These are phyloP conservation scores for Fusarium miscanthi DNA, from an alignment of 2,329 filamentous ascomycete species.

Conservation along the genomic window DNA sequence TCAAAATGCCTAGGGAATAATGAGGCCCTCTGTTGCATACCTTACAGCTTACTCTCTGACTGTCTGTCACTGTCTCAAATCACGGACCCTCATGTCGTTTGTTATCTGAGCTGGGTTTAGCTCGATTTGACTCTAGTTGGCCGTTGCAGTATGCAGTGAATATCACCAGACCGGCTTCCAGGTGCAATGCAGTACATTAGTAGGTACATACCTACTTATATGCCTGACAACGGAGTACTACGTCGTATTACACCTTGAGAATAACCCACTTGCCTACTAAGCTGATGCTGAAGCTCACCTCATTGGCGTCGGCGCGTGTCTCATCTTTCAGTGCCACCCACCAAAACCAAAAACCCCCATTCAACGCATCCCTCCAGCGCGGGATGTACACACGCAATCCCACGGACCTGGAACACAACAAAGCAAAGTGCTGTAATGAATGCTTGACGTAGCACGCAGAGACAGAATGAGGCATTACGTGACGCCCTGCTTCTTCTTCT, in stretches of 20 bases:
- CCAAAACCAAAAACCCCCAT: background rate
- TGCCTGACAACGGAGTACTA: slow-evolving; percentile 1
- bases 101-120: background rate
- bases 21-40: slow-evolving; percentile 28
- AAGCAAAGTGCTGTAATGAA: slow-evolving; percentile 16
- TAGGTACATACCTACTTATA: background rate
- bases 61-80: slow-evolving; percentile 21
- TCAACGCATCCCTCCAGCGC: slow-evolving; percentile 2
- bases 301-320: slow-evolving; percentile 1
- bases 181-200: background rate
- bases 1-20: slow-evolving; percentile 8
- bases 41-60: background rate
- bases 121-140: background rate
- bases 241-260: background rate
- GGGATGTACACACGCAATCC: slow-evolving; percentile 29
- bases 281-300: background rate
- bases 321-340: slow-evolving; percentile 15
- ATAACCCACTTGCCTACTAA: background rate
- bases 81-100: background rate
- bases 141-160: background rate
- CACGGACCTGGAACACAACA: slow-evolving; percentile 39
- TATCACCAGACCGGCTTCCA: slow-evolving; percentile 1
- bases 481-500: background rate
- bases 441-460: slow-evolving; percentile 19
- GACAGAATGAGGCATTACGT: background rate